phyloP scores from a whole-genome alignment of 768 basidiomycete species.

The Suillus plorans region DNA sequence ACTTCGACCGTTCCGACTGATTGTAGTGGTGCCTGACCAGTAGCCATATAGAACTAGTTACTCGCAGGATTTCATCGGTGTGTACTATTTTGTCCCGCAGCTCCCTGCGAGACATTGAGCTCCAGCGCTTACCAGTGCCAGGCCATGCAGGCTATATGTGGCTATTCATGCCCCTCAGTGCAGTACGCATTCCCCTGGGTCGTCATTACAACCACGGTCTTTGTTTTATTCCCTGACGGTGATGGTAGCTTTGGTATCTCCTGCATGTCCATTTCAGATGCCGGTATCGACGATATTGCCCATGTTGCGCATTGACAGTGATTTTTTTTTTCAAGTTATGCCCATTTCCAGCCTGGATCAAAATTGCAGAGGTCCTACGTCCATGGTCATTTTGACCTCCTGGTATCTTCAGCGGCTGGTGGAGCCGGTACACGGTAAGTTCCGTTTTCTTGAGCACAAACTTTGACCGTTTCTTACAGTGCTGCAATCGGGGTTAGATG shows the following conservation, averaged over 20 bases:
- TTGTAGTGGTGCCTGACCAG: conserved; percentile 10
- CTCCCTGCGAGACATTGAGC: neutral
- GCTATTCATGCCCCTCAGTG: no score
- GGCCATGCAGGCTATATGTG: no score
- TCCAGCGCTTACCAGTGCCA: neutral
- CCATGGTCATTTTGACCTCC: neutral
- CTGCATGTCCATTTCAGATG: conserved; percentile 3
- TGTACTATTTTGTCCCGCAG: neutral
- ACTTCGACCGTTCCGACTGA: neutral
- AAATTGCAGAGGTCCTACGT: neutral
- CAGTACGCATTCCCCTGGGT: neutral
- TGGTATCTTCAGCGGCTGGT: neutral
- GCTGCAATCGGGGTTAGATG: no score
- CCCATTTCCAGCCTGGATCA: neutral
- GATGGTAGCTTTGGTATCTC: conserved; percentile 5
- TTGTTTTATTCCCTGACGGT: conserved; percentile 6
- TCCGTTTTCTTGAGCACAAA: neutral
- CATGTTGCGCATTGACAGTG: neutral
- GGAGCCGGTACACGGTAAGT: neutral
- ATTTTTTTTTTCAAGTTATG: neutral
- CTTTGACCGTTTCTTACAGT: neutral
- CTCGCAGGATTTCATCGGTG: neutral
- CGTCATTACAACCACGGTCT: neutral
- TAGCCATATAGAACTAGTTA: neutral
- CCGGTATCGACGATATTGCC: neutral